Evolutionary conservation across 2,329 filamentous ascomycete genomes (phyloP).

Genomic region (Sphaerulina musiva): DNA sequence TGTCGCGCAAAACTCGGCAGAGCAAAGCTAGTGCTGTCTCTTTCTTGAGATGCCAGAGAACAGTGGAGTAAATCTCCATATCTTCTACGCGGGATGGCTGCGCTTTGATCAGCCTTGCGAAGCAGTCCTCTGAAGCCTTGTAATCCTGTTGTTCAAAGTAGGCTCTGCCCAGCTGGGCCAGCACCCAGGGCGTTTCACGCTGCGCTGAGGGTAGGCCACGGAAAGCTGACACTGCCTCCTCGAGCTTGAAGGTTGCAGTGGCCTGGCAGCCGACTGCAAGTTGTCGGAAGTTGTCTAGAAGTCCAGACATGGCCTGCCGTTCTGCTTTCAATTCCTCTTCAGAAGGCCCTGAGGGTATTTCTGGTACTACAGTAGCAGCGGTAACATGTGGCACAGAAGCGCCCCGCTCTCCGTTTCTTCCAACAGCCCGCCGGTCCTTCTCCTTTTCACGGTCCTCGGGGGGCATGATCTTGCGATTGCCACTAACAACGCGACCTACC

Average conservation of each 20-base stretch:
- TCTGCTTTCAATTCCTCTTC: slow-evolving; percentile 35
- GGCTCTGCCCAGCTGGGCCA: slow-evolving; percentile 82
- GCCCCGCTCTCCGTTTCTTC: slow-evolving; percentile 50
- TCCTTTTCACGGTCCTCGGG: slow-evolving; percentile 50
- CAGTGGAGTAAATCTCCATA: slow-evolving; percentile 97
- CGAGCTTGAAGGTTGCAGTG: slow-evolving; percentile 70
- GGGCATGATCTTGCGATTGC: slow-evolving; percentile 63
- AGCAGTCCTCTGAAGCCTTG: slow-evolving; percentile 77
- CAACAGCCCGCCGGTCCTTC: slow-evolving; percentile 53
- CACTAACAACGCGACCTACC: slow-evolving; percentile 81
- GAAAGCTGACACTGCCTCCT: slow-evolving; percentile 69
- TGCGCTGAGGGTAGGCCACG: slow-evolving; percentile 64
- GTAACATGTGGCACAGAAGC: slow-evolving; percentile 32
- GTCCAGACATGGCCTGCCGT: slow-evolving; percentile 66
- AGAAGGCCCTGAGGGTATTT: slow-evolving; percentile 15
- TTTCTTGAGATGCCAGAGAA: slow-evolving; percentile 96
- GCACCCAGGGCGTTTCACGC: slow-evolving; percentile 86
- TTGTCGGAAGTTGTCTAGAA: slow-evolving; percentile 75
- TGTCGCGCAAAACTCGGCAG: slow-evolving; percentile 80
- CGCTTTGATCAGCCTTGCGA: slow-evolving; percentile 68
- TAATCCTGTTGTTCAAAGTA: slow-evolving; percentile 89
- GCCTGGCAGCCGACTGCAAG: slow-evolving; percentile 74
- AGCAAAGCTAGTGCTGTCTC: slow-evolving; percentile 88
- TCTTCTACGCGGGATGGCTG: slow-evolving; percentile 80
- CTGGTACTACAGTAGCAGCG: slow-evolving; percentile 21